Percentiles rank a stretch among this genome's conserved stretches.
Conservation (phyloP, 208 protist genomes). For the Trypanosoma brucei region DNA sequence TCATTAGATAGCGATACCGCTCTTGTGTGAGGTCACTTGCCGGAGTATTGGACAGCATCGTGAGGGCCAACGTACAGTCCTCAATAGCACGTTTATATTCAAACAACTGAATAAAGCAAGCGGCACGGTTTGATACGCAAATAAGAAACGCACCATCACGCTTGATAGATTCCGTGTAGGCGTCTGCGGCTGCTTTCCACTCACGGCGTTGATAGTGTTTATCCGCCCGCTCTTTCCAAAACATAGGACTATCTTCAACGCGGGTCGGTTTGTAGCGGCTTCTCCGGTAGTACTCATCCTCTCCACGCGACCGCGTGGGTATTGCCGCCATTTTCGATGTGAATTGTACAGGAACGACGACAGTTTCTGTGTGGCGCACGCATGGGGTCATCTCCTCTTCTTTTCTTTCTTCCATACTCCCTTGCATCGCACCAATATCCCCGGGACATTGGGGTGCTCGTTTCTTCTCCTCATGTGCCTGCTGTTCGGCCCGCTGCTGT, state of each 20-base stretch:
- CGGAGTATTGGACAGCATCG: conserved; percentile 85
- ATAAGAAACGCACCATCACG: conserved; percentile 88
- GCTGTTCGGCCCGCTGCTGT: conserved; percentile 8
- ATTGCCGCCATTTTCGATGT: conserved; percentile 76
- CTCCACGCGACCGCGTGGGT: conserved; percentile 80
- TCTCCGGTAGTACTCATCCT: conserved; percentile 90
- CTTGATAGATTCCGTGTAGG: conserved; percentile 91
- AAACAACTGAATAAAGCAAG: conserved; percentile 74
- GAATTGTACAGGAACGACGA: conserved; percentile 80
- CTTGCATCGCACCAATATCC: conserved; percentile 11
- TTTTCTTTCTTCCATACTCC: neutral
- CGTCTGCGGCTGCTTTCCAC: conserved; percentile 75
- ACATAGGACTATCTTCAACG: conserved; percentile 90
- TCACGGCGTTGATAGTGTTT: conserved; percentile 65
- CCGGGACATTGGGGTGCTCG: conserved; percentile 1
- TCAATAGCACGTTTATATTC: conserved; percentile 79
- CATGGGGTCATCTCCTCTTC: conserved; percentile 22
- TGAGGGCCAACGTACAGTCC: conserved; percentile 85
- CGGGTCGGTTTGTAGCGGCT: conserved; percentile 89
- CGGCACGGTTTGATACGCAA: conserved; percentile 86
- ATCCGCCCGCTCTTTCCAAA: conserved; percentile 89
- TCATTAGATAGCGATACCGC: conserved; percentile 83
- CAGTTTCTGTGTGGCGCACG: conserved; percentile 67
- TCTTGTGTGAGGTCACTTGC: conserved; percentile 88
- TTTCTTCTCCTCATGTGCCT: conserved; percentile 4